These are phyloP conservation scores for Calophaca sinica DNA, from an alignment of 306 rosid genomes.

Conservation along the genomic window DNA sequence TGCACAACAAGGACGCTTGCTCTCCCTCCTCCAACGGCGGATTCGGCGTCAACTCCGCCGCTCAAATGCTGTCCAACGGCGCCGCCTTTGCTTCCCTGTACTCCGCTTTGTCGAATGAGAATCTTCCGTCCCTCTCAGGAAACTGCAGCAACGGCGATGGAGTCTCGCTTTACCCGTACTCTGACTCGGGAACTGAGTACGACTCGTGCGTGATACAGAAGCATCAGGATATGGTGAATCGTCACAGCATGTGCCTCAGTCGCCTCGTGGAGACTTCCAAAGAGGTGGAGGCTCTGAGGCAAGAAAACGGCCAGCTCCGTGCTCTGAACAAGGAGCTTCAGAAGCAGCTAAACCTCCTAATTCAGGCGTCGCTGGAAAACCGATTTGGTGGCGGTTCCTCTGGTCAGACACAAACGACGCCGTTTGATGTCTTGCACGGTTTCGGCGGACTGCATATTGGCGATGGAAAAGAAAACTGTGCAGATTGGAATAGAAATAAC, in stretches of 20 bases:
- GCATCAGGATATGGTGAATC: slow-evolving; percentile 92
- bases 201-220: slow-evolving; percentile 66
- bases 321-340: slow-evolving; percentile 71
- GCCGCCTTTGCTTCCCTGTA: slow-evolving; percentile 50
- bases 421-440: slow-evolving; percentile 52
- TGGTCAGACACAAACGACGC: slow-evolving; percentile 39
- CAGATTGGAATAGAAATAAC: slow-evolving; percentile 51
- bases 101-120: slow-evolving; percentile 56
- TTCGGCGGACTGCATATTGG: slow-evolving; percentile 47
- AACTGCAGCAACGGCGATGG: slow-evolving; percentile 39
- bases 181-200: slow-evolving; percentile 53
- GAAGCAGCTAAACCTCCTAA: slow-evolving; percentile 68
- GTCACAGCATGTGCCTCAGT: slow-evolving; percentile 76
- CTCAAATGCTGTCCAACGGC: slow-evolving; percentile 50
- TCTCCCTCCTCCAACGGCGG: slow-evolving; percentile 54
- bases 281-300: slow-evolving; percentile 75
- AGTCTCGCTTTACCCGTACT: slow-evolving; percentile 44
- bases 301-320: slow-evolving; percentile 75
- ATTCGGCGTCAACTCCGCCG: slow-evolving; percentile 41
- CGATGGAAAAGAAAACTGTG: slow-evolving; percentile 56
- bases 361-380: slow-evolving; percentile 62
- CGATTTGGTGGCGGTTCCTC: slow-evolving; percentile 51
- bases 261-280: slow-evolving; percentile 70
- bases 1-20: slow-evolving; percentile 60
- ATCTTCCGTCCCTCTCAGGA: slow-evolving; percentile 48